Evolutionary conservation across 2,329 filamentous ascomycete species (phyloP).

Genomic region (Colletotrichum sp.): DNA sequence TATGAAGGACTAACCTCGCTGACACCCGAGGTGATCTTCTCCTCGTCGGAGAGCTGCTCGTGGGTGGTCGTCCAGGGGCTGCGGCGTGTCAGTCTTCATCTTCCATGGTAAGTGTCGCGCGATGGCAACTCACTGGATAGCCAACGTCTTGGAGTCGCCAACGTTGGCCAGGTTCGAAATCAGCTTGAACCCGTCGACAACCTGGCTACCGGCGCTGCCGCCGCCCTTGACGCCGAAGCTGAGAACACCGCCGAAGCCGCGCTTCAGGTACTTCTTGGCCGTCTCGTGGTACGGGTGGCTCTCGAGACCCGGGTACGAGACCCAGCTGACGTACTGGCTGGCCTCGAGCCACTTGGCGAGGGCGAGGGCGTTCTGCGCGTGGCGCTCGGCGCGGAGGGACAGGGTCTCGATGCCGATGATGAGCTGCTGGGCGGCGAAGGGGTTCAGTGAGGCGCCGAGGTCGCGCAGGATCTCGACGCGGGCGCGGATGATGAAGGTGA

Average conservation of each 20-base stretch:
- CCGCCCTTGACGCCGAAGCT: conserved; percentile 94
- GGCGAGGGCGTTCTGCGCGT: conserved; percentile 81
- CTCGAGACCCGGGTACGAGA: conserved; percentile 88
- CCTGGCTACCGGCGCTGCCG: conserved; percentile 79
- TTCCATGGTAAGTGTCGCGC: not conserved
- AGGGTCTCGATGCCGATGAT: conserved; percentile 90
- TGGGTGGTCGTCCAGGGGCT: conserved; percentile 92
- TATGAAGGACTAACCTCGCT: conserved; percentile 63
- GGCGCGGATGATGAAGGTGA: conserved; percentile 83
- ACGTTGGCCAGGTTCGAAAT: conserved; percentile 97
- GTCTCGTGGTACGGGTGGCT: conserved; percentile 80
- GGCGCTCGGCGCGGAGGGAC: conserved; percentile 83
- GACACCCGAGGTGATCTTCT: conserved; percentile 81
- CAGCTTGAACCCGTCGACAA: conserved; percentile 94
- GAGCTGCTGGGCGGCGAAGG: conserved; percentile 92
- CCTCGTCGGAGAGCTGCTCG: conserved; percentile 85
- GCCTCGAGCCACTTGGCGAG: conserved; percentile 84
- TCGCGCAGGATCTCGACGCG: conserved; percentile 92
- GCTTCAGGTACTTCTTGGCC: conserved; percentile 85
- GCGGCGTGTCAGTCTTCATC: not conserved
- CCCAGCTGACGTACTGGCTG: conserved; percentile 87
- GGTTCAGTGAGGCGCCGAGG: conserved; percentile 81
- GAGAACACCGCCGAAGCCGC: conserved; percentile 88
- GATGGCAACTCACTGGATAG: conserved; percentile 69
- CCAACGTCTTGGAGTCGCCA: conserved; percentile 92